A percentile compares a stretch with the other conserved stretches of the same genome.
Conservation (phyloP, 805 yeast species). For the Vanderwaltozyma tropicalis region DNA sequence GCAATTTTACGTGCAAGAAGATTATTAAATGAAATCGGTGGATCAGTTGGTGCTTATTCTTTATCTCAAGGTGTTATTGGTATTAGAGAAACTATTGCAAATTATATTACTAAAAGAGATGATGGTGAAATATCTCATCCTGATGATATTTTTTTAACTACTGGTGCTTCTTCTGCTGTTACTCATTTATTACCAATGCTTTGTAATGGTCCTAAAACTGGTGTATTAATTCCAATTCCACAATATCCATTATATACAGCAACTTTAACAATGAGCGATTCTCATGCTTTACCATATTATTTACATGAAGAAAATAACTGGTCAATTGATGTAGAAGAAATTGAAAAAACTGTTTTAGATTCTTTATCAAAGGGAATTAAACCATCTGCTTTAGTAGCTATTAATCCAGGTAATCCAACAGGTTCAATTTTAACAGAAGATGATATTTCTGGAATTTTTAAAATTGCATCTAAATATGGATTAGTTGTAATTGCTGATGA, state of each 20-base stretch:
- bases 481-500: conserved; percentile 90
- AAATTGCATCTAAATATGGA: conserved; percentile 75
- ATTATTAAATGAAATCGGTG: conserved; percentile 47
- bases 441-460: conserved; percentile 59
- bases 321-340: conserved; percentile 66
- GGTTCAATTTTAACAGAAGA: conserved; percentile 66
- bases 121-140: conserved; percentile 61
- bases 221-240: conserved; percentile 89
- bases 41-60: conserved; percentile 91
- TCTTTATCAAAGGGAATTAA: conserved; percentile 43
- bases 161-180: conserved; percentile 96
- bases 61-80: conserved; percentile 77
- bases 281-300: conserved; percentile 76
- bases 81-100: conserved; percentile 68
- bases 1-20: conserved; percentile 59
- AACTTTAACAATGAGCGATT: conserved; percentile 66
- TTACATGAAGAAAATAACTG: conserved; percentile 72
- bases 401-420: conserved; percentile 98
- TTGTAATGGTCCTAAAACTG: conserved; percentile 54
- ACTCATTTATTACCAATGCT: conserved; percentile 61
- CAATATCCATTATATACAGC: conserved; percentile 97
- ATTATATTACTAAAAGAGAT: conserved; percentile 70
- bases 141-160: conserved; percentile 68
- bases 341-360: conserved; percentile 42
- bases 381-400: conserved; percentile 76